Percentiles rank a stretch among this genome's conserved stretches.
Conservation (phyloP, 116 monocot species). For the Cymodocea nodosa region DNA sequence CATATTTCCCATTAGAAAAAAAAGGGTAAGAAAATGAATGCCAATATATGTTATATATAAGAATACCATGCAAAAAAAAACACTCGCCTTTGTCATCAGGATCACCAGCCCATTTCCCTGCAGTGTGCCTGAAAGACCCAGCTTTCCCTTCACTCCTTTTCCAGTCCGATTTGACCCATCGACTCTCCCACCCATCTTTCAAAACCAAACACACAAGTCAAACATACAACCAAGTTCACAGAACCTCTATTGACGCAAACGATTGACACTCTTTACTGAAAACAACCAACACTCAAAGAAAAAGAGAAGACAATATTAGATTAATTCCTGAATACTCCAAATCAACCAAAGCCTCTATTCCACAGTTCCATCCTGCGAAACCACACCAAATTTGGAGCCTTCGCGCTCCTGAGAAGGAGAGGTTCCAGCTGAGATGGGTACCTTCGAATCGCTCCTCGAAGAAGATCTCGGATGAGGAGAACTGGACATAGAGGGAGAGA, state of each 20-base stretch:
- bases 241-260: neutral
- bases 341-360: neutral
- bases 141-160: slow-evolving; percentile 97
- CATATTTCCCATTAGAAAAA: neutral
- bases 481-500: slow-evolving; percentile 15
- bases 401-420: no score
- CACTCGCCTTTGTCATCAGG: slow-evolving; percentile 91
- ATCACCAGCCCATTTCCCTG: slow-evolving; percentile 87
- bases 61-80: neutral
- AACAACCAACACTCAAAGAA: neutral
- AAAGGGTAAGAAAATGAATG: neutral
- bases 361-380: no score
- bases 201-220: neutral
- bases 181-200: slow-evolving; percentile 81
- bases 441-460: slow-evolving; percentile 94
- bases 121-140: slow-evolving; percentile 85
- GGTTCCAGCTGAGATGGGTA: slow-evolving; percentile 5
- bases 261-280: neutral
- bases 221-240: neutral
- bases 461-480: slow-evolving; percentile 50
- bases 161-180: slow-evolving; percentile 97
- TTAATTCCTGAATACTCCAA: neutral
- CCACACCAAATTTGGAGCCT: no score
- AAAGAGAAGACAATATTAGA: neutral
- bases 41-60: neutral